Percentiles rank a stretch among this genome's conserved stretches.
Evolutionary conservation across 1,284 basidiomycete species (phyloP).

Genomic region (Quambalaria eucalypti): DNA sequence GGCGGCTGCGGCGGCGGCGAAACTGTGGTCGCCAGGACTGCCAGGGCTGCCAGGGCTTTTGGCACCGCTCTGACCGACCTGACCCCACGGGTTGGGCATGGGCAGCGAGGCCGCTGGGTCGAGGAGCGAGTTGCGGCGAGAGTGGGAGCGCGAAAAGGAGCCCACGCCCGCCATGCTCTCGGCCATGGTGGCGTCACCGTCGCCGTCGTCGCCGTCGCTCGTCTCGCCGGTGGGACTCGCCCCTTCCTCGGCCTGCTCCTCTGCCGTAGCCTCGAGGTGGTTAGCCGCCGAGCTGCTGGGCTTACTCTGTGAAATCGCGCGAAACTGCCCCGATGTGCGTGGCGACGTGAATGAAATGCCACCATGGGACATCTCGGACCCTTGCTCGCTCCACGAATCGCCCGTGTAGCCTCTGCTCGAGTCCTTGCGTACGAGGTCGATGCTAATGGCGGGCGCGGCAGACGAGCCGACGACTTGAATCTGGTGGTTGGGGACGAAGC

Average conservation of each 20-base stretch:
- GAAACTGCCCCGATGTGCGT: not conserved
- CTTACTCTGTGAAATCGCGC: not conserved
- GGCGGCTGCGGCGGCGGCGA: no score
- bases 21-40: no score
- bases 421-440: not conserved
- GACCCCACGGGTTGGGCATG: no score
- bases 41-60: no score
- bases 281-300: not conserved
- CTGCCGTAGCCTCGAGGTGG: not conserved
- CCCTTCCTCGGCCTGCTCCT: not conserved
- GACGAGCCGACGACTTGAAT: not conserved
- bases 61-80: no score
- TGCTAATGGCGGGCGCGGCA: no score
- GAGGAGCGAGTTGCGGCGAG: conserved; percentile 27
- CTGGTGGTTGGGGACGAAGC: not conserved
- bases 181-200: no score
- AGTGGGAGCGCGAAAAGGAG: conserved; percentile 21
- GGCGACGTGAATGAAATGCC: no score
- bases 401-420: conserved; percentile 3
- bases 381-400: conserved; percentile 12
- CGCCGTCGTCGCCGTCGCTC: not conserved
- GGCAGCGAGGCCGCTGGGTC: no score
- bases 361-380: not conserved
- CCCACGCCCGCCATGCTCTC: conserved; percentile 28
- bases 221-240: not conserved